These are phyloP conservation scores for Aspergillus cejpii DNA, from an alignment of 2,329 filamentous ascomycete species.

Conservation along the genomic window DNA sequence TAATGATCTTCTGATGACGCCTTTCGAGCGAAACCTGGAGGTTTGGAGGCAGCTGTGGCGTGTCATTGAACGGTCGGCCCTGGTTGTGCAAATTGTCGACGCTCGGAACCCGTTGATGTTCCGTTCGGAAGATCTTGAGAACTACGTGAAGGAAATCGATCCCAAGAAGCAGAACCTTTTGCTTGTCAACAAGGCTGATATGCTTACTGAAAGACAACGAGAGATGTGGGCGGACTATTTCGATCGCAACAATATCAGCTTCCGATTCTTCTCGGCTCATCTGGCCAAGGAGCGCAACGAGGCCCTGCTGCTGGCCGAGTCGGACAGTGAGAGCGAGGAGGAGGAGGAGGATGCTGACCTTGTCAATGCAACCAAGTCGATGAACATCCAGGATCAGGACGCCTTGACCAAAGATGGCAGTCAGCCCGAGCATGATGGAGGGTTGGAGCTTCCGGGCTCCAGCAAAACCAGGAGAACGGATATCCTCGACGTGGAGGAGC, in stretches of 20 bases:
- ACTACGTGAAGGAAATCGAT: conserved; percentile 90
- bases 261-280: conserved; percentile 92
- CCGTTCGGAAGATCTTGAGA: conserved; percentile 85
- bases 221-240: conserved; percentile 82
- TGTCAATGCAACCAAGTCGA: conserved; percentile 9
- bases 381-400: conserved; percentile 25
- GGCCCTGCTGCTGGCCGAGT: conserved; percentile 49
- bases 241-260: conserved; percentile 70
- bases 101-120: conserved; percentile 91
- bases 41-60: conserved; percentile 98
- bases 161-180: conserved; percentile 81
- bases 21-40: conserved; percentile 93
- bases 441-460: conserved; percentile 14
- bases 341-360: conserved; percentile 26
- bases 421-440: conserved; percentile 19
- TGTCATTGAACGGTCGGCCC: conserved; percentile 91
- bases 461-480: conserved; percentile 51
- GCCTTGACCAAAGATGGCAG: conserved; percentile 2
- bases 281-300: conserved; percentile 87
- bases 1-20: conserved; percentile 91
- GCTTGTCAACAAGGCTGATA: conserved; percentile 97
- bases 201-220: conserved; percentile 87
- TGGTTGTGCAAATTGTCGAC: conserved; percentile 97
- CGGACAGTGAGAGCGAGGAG: conserved; percentile 37
- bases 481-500: conserved; percentile 86